Conservation (phyloP, 2,329 filamentous ascomycete species). For the Claviceps sp. region DNA sequence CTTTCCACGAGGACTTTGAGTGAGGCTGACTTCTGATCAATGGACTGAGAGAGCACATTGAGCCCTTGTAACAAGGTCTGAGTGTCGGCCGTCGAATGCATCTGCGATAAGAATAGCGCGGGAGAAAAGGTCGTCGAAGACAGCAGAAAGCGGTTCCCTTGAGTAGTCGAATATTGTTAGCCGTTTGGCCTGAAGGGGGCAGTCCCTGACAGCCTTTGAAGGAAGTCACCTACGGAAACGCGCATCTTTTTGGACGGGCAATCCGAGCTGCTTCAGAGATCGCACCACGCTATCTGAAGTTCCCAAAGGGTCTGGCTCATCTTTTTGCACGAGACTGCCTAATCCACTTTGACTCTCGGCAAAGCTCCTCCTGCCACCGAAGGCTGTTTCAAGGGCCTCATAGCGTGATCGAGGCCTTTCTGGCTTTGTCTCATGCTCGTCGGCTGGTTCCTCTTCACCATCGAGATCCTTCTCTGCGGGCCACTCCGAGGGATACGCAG, state of each 20-base stretch:
- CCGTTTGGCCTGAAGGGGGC: background rate
- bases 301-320: conserved; percentile 89
- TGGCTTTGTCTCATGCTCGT: conserved; percentile 35
- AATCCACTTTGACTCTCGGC: conserved; percentile 27
- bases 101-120: conserved; percentile 78
- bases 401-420: conserved; percentile 63
- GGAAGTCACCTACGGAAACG: conserved; percentile 49
- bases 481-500: conserved; percentile 71
- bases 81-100: conserved; percentile 77
- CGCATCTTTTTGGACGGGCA: conserved; percentile 74
- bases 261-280: conserved; percentile 59
- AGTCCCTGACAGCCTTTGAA: conserved; percentile 4
- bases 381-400: conserved; percentile 66
- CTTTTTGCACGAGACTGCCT: conserved; percentile 71
- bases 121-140: conserved; percentile 95
- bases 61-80: conserved; percentile 68
- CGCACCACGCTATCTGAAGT: conserved; percentile 74
- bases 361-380: conserved; percentile 51
- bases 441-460: conserved; percentile 51
- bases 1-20: conserved; percentile 93
- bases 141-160: conserved; percentile 86
- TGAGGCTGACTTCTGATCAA: conserved; percentile 94
- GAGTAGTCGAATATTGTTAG: conserved; percentile 9
- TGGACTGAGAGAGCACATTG: conserved; percentile 75
- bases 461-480: conserved; percentile 65